phyloP scores from a whole-genome alignment of 2,329 filamentous ascomycete genomes.

The Aspergillus viridinutans region DNA sequence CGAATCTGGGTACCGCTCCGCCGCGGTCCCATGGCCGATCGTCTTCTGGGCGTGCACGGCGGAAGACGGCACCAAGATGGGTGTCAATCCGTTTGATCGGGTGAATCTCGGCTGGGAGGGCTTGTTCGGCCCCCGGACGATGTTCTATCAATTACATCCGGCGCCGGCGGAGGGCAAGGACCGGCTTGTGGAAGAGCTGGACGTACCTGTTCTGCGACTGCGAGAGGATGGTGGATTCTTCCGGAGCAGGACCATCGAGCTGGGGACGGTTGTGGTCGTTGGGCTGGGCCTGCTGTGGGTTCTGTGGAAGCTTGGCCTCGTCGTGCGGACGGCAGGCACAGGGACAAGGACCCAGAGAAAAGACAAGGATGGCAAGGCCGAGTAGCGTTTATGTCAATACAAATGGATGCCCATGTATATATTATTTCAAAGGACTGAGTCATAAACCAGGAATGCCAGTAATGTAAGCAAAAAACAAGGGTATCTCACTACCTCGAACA shows the following conservation, averaged over 20 bases:
- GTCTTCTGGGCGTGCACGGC: conserved; percentile 88
- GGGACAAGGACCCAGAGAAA: conserved; percentile 9
- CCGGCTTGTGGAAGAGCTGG: conserved; percentile 51
- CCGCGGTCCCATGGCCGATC: conserved; percentile 71
- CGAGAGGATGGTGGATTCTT: conserved; percentile 44
- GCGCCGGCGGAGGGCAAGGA: conserved; percentile 30
- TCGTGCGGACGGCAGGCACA: conserved; percentile 23
- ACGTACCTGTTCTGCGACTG: conserved; percentile 63
- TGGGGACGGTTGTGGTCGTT: conserved; percentile 57
- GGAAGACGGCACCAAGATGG: conserved; percentile 57
- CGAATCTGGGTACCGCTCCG: conserved; percentile 49
- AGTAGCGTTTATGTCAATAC: conserved; percentile 9
- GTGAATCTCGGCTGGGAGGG: conserved; percentile 80
- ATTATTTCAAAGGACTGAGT: not conserved
- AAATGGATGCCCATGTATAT: not conserved
- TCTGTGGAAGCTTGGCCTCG: conserved; percentile 52
- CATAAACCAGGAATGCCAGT: too few species aligned
- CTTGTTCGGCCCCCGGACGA: conserved; percentile 68
- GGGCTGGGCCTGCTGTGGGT: conserved; percentile 66
- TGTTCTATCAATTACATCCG: conserved; percentile 76
- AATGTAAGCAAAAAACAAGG: not conserved
- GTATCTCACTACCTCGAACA: not conserved
- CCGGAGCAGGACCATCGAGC: conserved; percentile 39
- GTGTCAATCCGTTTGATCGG: conserved; percentile 78
- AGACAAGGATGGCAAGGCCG: conserved; percentile 23